Conservation (phyloP, 352 stramenopile genomes). For the Aphanomyces astaci region DNA sequence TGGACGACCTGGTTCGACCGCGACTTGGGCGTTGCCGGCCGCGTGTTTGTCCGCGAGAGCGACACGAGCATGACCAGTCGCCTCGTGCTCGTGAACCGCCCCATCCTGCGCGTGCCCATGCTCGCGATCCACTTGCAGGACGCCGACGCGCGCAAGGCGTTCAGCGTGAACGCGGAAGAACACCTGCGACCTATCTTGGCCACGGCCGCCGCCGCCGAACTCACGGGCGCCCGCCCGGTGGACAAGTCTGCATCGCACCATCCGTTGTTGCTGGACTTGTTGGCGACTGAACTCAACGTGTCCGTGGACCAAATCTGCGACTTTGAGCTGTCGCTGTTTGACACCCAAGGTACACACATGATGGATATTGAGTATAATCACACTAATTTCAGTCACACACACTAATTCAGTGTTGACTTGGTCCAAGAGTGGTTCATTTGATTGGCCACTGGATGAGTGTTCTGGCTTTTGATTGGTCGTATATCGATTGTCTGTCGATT, state of each 20-base stretch:
- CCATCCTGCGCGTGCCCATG: conserved; percentile 94
- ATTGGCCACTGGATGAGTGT: too few species aligned
- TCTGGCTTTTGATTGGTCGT: too few species aligned
- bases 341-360: conserved; percentile 88
- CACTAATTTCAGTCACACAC: too few species aligned
- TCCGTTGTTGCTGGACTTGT: conserved; percentile 86
- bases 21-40: conserved; percentile 89
- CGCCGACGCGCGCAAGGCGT: conserved; percentile 80
- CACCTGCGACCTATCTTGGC: conserved; percentile 92
- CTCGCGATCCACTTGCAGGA: conserved; percentile 96
- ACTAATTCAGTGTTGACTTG: too few species aligned
- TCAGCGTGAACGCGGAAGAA: conserved; percentile 95
- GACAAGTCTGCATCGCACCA: conserved; percentile 78
- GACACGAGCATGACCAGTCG: conserved; percentile 49
- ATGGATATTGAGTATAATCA: too few species aligned
- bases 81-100: conserved; percentile 90
- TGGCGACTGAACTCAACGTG: conserved; percentile 87
- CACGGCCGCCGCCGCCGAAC: conserved; percentile 66
- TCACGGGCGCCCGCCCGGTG: conserved; percentile 60
- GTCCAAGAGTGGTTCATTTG: too few species aligned
- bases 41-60: conserved; percentile 84
- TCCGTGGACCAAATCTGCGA: conserved; percentile 87
- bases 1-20: conserved; percentile 99
- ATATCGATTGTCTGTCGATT: too few species aligned
- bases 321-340: conserved; percentile 95